A percentile compares a stretch with the other conserved stretches of the same genome.
Conservation (phyloP, 129 eudicot species). For the Flaveria ramosissima region DNA sequence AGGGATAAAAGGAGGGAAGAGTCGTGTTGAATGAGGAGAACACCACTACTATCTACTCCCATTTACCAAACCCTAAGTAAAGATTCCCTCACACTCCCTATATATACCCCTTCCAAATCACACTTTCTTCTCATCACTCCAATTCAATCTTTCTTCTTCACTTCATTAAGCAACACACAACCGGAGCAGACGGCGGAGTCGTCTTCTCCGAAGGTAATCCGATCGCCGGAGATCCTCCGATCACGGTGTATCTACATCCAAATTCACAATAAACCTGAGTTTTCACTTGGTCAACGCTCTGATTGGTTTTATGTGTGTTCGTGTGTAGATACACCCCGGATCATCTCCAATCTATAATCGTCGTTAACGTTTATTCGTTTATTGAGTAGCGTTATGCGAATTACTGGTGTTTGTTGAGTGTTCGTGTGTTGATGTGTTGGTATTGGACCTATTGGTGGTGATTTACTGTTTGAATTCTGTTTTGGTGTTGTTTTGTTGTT, state of each 20-base stretch:
- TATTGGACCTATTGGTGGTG: neutral
- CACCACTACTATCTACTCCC: neutral
- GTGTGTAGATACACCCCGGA: slow-evolving; percentile 23
- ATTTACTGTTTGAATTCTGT: neutral
- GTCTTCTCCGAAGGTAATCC: slow-evolving; percentile 41
- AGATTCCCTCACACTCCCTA: too few species aligned
- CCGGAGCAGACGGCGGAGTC: slow-evolving; percentile 34
- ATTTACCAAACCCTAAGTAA: slow-evolving; percentile 34
- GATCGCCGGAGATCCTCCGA: slow-evolving; percentile 10
- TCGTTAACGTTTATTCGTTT: neutral
- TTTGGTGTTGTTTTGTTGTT: slow-evolving; percentile 1
- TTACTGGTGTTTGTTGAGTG: slow-evolving; percentile 10
- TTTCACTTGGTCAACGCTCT: slow-evolving; percentile 27
- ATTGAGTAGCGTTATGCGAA: slow-evolving; percentile 1
- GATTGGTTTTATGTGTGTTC: slow-evolving; percentile 11
- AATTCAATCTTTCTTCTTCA: neutral
- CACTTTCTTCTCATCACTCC: too few species aligned
- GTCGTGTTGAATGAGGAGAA: neutral
- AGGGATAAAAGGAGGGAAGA: neutral
- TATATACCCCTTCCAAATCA: too few species aligned
- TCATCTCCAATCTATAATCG: slow-evolving; percentile 23
- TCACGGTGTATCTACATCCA: slow-evolving; percentile 21
- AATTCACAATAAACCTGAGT: slow-evolving; percentile 4
- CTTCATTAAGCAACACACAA: slow-evolving; percentile 16
- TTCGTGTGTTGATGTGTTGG: slow-evolving; percentile 6